Evolutionary conservation across 169 alveolate genomes (phyloP), one percentile per base, ranked within the genome.

Genomic region (Plasmodium gaboni): DNA sequence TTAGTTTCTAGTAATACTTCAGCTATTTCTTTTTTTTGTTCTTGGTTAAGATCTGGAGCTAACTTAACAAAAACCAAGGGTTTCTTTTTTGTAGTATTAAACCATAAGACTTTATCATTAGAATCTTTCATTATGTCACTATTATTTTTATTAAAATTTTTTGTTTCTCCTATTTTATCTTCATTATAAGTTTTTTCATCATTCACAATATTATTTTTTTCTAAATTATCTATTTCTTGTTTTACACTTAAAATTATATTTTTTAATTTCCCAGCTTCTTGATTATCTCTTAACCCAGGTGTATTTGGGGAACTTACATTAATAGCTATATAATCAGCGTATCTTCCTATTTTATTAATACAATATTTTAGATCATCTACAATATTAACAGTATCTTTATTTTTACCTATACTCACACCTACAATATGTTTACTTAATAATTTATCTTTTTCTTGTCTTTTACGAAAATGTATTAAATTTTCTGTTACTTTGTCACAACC

Each of bases 301-400:
- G 98, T 96, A 90, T 96, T 96, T 1, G 98, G 98, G 24, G 97
- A 95, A 63, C 97, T 94, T 19, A 96, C 95, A 50, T 96, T 96
- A 12, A 96, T 87, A 26, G 96, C 96, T 7, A 96, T 59, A 46
- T 94, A 96, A 74, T 96, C 98, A 8, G 97, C 93, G 73, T 92
- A 96, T 44, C 93, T 89, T 9, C 93, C 98, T 5, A 95, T 73
- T n/a, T 80, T 85, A 28, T 61, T 57, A 42, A 96, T 83, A 22
- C 95, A 93, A 24, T 70, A 67, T 1, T 74, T 83, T 46, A 94
- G 78, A 61, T 96, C 98, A 32, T 87, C 93, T 22, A 92, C 57
- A 51, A 96, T 93, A 6, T 90, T 93, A n/a, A 76, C 92, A 9
- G 92, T 70, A 9, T 78, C 70, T 80, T 96, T 96, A 51, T 95